Percentiles rank a stretch among this genome's conserved stretches.
These are phyloP conservation scores for Ormosia semicastrata DNA, from an alignment of 306 rosid species.

Conservation along the genomic window DNA sequence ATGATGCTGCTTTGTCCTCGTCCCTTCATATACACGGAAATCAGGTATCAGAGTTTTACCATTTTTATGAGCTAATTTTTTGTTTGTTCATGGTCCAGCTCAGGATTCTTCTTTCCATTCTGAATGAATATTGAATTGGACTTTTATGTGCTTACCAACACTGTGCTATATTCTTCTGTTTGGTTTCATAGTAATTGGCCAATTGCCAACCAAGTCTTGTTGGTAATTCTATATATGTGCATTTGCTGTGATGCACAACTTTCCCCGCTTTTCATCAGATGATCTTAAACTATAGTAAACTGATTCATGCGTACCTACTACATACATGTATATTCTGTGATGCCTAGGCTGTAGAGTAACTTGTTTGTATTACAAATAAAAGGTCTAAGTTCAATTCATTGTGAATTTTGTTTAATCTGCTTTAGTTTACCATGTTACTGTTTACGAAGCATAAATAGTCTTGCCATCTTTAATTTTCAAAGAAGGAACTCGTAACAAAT, in stretches of 20 bases:
- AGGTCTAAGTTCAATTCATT: not conserved
- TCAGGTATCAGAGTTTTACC: conserved; percentile 44
- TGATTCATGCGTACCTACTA: not conserved
- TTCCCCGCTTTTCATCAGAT: not conserved
- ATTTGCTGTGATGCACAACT: not conserved
- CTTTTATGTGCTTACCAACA: not conserved
- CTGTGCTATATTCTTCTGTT: not conserved
- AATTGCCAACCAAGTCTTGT: not conserved
- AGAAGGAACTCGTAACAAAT: not conserved
- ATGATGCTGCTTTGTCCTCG: not conserved
- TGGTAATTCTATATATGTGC: not conserved
- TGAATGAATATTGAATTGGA: not conserved
- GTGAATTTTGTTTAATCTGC: not conserved
- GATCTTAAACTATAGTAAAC: not conserved
- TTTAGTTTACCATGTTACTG: not conserved
- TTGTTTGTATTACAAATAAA: not conserved
- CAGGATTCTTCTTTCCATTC: not conserved
- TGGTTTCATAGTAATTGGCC: not conserved
- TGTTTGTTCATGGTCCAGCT: not conserved
- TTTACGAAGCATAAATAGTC: not conserved
- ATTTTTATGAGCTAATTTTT: not conserved
- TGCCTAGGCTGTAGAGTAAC: not conserved
- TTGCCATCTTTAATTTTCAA: not conserved
- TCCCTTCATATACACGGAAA: conserved; percentile 19
- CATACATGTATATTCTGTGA: not conserved